phyloP scores from a whole-genome alignment of 805 yeast species.

The Clavispora carvajalis region DNA sequence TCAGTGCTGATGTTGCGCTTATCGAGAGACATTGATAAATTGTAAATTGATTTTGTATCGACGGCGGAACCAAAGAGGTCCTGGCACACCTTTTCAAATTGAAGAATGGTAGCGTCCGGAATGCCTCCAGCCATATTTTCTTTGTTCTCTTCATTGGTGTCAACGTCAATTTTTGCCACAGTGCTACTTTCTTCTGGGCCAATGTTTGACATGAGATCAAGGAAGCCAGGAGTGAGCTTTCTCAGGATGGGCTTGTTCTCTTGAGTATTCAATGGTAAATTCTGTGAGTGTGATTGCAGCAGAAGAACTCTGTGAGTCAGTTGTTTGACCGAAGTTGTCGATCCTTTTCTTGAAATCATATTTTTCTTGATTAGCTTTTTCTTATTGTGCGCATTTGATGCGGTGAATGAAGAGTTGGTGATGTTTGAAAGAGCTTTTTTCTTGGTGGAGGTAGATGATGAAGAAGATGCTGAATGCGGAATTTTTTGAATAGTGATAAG shows the following conservation, averaged over 20 bases:
- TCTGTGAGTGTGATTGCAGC: conserved; percentile 7
- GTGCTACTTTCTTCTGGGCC: conserved; percentile 4
- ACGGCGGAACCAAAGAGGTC: conserved; percentile 24
- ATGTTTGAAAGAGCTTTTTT: conserved; percentile 27
- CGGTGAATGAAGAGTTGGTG: conserved; percentile 32
- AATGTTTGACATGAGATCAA: conserved; percentile 9
- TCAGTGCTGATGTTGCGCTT: conserved; percentile 6
- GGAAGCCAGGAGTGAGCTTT: conserved; percentile 13
- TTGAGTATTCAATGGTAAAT: conserved; percentile 8
- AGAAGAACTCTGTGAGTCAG: conserved; percentile 4
- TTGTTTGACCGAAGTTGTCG: conserved; percentile 13
- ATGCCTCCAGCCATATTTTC: conserved; percentile 6
- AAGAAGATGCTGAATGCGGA: conserved; percentile 19
- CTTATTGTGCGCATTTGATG: conserved; percentile 36
- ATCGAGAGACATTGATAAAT: conserved; percentile 4
- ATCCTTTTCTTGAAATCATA: conserved; percentile 20
- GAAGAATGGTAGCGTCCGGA: conserved; percentile 20
- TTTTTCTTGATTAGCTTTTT: conserved; percentile 22
- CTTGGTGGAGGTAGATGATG: conserved; percentile 17
- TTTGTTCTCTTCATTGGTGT: conserved; percentile 9
- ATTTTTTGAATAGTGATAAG: conserved; percentile 18
- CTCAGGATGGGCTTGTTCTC: conserved; percentile 10
- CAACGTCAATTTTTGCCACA: too few relatives aligned
- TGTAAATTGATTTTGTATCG: conserved; percentile 4
- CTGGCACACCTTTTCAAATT: conserved; percentile 29